phyloP scores from a whole-genome alignment of 495 filamentous ascomycete genomes.

The Collariella sp. region DNA sequence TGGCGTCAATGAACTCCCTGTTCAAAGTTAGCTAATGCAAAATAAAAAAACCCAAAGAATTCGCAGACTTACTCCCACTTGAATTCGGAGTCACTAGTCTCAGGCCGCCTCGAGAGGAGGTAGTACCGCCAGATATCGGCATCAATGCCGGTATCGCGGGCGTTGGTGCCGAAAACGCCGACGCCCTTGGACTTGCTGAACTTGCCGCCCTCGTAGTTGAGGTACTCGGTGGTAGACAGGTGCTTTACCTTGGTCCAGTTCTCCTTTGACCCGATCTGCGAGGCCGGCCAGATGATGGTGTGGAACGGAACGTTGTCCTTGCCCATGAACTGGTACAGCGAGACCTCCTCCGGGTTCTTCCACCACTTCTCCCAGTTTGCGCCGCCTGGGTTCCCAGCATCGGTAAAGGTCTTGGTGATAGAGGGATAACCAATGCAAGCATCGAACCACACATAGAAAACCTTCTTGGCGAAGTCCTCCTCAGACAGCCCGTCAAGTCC shows the following conservation, averaged over 20 bases:
- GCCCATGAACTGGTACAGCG: conserved; percentile 95
- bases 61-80: conserved; percentile 51
- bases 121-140: conserved; percentile 91
- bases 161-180: conserved; percentile 86
- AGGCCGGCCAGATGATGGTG: conserved; percentile 83
- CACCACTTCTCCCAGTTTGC: conserved; percentile 89
- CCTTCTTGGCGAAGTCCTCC: conserved; percentile 60
- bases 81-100: conserved; percentile 83
- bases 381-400: conserved; percentile 24
- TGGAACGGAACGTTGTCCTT: conserved; percentile 97
- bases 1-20: conserved; percentile 66
- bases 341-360: conserved; percentile 79
- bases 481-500: conserved; percentile 19
- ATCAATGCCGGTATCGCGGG: conserved; percentile 78
- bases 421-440: conserved; percentile 94
- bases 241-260: conserved; percentile 91
- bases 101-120: conserved; percentile 77
- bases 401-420: conserved; percentile 88
- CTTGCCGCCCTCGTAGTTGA: conserved; percentile 93
- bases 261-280: conserved; percentile 66
- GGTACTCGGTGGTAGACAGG: conserved; percentile 85
- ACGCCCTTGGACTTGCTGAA: conserved; percentile 88
- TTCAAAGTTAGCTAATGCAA: neutral
- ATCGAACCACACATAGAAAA: conserved; percentile 98
- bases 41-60: too few relatives aligned